Percentiles rank a stretch among this genome's conserved stretches.
Conservation (phyloP, 2,329 filamentous ascomycete genomes). For the Apiospora koreana region DNA sequence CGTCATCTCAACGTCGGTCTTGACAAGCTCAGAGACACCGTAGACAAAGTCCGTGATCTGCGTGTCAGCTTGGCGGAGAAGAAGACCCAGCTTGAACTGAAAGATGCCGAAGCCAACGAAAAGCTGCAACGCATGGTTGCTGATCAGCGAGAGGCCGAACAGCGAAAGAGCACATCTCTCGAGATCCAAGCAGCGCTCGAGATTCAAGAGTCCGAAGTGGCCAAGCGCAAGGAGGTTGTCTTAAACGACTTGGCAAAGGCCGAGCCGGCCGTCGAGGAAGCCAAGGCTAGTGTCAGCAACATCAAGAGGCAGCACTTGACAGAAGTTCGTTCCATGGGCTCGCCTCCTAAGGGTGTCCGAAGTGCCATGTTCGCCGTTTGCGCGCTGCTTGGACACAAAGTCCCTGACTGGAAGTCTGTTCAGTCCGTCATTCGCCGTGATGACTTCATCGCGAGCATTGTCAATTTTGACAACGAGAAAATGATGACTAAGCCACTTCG, state of each 20-base stretch:
- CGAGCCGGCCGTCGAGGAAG: conserved; percentile 89
- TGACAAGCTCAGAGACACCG: conserved; percentile 94
- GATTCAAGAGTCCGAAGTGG: conserved; percentile 86
- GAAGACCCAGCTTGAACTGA: conserved; percentile 88
- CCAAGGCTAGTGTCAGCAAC: conserved; percentile 94
- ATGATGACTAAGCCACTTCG: conserved; percentile 87
- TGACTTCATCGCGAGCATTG: conserved; percentile 97
- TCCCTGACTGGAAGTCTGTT: conserved; percentile 80
- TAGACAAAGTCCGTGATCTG: conserved; percentile 94
- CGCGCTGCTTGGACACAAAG: conserved; percentile 87
- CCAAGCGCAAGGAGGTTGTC: conserved; percentile 79
- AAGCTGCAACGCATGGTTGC: conserved; percentile 97
- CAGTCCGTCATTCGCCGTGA: conserved; percentile 86
- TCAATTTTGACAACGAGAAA: conserved; percentile 93
- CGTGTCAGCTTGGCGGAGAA: conserved; percentile 90
- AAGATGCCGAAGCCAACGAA: conserved; percentile 94
- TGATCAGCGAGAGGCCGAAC: conserved; percentile 91
- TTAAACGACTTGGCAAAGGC: conserved; percentile 84
- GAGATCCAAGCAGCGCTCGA: conserved; percentile 87
- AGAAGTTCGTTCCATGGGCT: conserved; percentile 96
- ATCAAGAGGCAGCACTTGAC: conserved; percentile 97
- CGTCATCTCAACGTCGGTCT: conserved; percentile 97
- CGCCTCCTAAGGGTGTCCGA: conserved; percentile 86
- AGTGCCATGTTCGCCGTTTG: conserved; percentile 96
- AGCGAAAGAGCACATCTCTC: conserved; percentile 82